Base-by-base conservation (phyloP, 768 basidiomycete genomes). In the Auricularia cornea region DNA sequence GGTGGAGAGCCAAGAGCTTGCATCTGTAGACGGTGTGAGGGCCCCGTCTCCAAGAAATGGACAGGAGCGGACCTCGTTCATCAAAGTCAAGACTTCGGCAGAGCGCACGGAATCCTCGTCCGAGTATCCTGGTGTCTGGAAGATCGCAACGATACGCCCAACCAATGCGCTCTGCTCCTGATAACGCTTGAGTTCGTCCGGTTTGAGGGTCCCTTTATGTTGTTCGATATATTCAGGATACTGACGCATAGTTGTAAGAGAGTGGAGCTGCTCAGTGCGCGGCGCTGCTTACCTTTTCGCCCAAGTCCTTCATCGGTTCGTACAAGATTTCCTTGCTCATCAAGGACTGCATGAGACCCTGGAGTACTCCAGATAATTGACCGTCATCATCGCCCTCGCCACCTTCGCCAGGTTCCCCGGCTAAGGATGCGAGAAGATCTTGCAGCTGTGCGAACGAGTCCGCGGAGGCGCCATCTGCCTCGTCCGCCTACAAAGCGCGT, bases 251-350 rank as follows among this genome's bases (percentile, higher is more conserved):
- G 26, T 57, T 41, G 59, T 18, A 32, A 54, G 44, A 63, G 41
- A 5, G 26, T 20, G 30, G 30, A 16, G 20, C 51, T 57, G 16
- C n/a, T n/a, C n/a, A n/a, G n/a, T 59, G 51, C 44, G 26, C 60
- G 5, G 38, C 44, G 31, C 64, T 62, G 11, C 26, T 38, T 65
- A 88, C 90, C 71, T 88, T 87, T 18, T 86, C 83, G 18, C 80
- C 75, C 26, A 96, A 74, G 70, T 96, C 93, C 67, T 89, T 90
- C 63, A 95, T 71, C 0, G 94, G 93, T 54, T 93, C 91, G 67
- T 94, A 88, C n/a, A 95, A 75, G 2, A 93, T 78, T 0, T 92
- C 89, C 69, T 91, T 89, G 75, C 81, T 83, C 86, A 92, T 86
- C 29, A 93, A 78, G 72, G 88, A 84, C 26, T 80, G 76, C 90